Evolutionary conservation across 306 rosid species (phyloP).

Genomic region (Cyclanthera cordifolia): DNA sequence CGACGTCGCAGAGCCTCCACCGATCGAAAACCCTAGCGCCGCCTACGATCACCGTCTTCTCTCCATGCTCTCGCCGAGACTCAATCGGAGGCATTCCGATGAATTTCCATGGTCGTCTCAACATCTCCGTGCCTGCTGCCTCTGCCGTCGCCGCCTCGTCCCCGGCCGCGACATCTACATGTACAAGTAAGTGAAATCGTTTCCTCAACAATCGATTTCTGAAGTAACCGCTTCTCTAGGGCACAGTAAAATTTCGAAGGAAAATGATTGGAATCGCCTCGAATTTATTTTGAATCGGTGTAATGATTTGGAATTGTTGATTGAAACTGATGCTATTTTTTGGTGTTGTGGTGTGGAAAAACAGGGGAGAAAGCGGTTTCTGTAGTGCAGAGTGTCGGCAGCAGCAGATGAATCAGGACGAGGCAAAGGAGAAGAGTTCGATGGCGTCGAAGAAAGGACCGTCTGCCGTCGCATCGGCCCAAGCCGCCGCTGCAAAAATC

Average conservation of each 20-base stretch:
- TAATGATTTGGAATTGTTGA: not conserved
- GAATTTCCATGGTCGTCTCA: conserved; percentile 9
- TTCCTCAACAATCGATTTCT: not conserved
- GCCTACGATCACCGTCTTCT: not conserved
- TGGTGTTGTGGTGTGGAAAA: not conserved
- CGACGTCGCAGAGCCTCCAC: conserved; percentile 34
- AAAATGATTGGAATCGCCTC: not conserved
- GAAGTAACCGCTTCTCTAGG: not conserved
- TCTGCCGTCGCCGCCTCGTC: conserved; percentile 14
- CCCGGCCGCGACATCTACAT: conserved; percentile 17
- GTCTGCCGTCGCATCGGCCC: not conserved
- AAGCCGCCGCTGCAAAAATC: not conserved
- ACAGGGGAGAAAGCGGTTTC: conserved; percentile 17
- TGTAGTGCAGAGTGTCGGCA: conserved; percentile 16
- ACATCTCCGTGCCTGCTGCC: conserved; percentile 5
- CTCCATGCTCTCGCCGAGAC: conserved; percentile 6
- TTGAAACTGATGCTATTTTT: not conserved
- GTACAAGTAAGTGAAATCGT: conserved; percentile 11
- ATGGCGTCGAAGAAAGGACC: conserved; percentile 8
- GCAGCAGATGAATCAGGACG: conserved; percentile 15
- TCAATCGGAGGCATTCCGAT: conserved; percentile 11
- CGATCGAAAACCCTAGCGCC: conserved; percentile 12
- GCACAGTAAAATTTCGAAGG: not conserved
- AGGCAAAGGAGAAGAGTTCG: not conserved
- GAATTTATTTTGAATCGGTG: not conserved